Evolutionary conservation across 352 stramenopile species (phyloP).

Genomic region (Globisporangium nunn): DNA sequence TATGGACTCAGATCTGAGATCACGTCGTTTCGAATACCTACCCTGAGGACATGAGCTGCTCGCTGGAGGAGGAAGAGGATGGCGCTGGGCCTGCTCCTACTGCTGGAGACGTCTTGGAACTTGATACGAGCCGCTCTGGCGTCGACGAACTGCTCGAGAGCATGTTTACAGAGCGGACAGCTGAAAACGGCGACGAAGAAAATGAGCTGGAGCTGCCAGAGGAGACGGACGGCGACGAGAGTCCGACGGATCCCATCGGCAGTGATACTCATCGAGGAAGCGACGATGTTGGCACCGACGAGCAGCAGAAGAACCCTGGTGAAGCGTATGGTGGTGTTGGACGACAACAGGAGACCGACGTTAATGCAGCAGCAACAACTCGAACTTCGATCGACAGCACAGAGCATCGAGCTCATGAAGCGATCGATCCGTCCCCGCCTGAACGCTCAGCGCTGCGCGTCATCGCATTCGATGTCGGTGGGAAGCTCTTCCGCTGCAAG

Average conservation of each 20-base stretch:
- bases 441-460: constrained; percentile 11
- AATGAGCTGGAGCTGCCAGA: not conserved
- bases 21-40: too few species aligned
- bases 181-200: not conserved
- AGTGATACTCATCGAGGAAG: not conserved
- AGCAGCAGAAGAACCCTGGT: not conserved
- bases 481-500: constrained; percentile 62
- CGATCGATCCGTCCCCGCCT: too few species aligned
- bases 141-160: constrained; percentile 14
- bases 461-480: constrained; percentile 59
- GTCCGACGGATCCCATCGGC: not conserved
- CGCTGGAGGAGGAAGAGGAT: not conserved
- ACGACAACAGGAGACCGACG: not conserved
- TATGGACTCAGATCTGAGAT: too few species aligned
- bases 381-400: not conserved
- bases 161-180: constrained; percentile 14
- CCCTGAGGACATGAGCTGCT: too few species aligned
- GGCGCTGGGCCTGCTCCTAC: not conserved
- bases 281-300: not conserved
- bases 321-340: too few species aligned
- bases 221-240: not conserved
- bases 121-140: not conserved
- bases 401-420: not conserved
- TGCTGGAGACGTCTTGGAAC: not conserved
- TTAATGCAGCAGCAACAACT: not conserved